Evolutionary conservation across 2,329 filamentous ascomycete genomes (phyloP), one percentile per base, ranked within the genome.

Genomic region (Fonsecaea monophora): DNA sequence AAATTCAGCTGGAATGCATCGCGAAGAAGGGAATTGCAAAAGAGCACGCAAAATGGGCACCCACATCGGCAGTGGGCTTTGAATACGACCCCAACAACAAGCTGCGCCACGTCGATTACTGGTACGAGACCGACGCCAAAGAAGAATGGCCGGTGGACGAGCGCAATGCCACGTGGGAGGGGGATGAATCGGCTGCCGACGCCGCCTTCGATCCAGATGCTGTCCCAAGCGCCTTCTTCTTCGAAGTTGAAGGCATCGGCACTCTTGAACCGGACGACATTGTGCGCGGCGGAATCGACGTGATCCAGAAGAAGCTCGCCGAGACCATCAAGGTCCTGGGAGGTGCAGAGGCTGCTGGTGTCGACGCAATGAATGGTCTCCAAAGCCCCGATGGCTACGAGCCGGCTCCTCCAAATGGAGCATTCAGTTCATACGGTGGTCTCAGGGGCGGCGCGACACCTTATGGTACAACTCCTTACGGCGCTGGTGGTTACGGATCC

Each of bases 31-130:
- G 95, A 0, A 98, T 98, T 71, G 94, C 94, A 42, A 99, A 99
- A 84, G 95, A 99, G 79, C 95, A 99, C 80, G 92, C 95, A 9
- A 99, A 99, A 80, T 99, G 95, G 95, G 91, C 92, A 75, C 94
- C 95, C 1, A 94, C 92, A 40, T 87, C 93, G 48, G 95, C 95
- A 3, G 89, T 99, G 48, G 94, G 92, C 30, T 99, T 99, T 77
- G 95, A 99, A 80, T 99, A 99, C 79, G 95, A 99, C 78, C 95
- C 95, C 68, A 91, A 96, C 79, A 99, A 99, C 82, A 97, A 96
- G 81, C 83, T 99, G 71, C 87, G 90, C 72, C 95, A 99, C 80
- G 85, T 95, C 64, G 92, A 96, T 75, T 88, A 96, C 79, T 99
- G 95, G 95, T 97, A 92, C 77, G 95, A 99, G 83, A 87, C 90